Conservation (phyloP, 2,329 filamentous ascomycete genomes). For the Pseudogymnoascus sp. region DNA sequence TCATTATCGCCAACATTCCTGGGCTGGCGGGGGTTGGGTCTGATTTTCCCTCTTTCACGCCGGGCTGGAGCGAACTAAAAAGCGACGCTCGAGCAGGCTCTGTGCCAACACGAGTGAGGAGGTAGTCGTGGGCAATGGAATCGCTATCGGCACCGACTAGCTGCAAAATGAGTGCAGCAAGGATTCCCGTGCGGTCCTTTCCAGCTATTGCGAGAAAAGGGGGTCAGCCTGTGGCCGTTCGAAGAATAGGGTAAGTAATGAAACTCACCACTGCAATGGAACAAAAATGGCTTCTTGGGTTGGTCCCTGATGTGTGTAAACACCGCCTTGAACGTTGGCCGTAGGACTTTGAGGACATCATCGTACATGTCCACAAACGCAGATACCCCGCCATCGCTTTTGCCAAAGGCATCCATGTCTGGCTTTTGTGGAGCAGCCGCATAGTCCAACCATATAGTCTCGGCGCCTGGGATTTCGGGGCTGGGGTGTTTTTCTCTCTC, state of each 20-base stretch:
- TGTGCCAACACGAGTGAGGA: conserved; percentile 45
- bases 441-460: conserved; percentile 37
- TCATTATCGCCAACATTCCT: conserved; percentile 42
- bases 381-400: conserved; percentile 35
- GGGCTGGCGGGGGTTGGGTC: conserved; percentile 29
- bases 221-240: neutral
- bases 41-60: conserved; percentile 28
- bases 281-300: conserved; percentile 36
- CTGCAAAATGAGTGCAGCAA: conserved; percentile 42
- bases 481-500: conserved; percentile 39
- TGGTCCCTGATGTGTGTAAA: conserved; percentile 42
- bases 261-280: conserved; percentile 47
- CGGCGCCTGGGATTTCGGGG: conserved; percentile 36
- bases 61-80: conserved; percentile 34
- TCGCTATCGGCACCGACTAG: conserved; percentile 40
- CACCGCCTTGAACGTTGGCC: conserved; percentile 35
- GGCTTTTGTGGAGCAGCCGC: conserved; percentile 27
- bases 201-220: conserved; percentile 33
- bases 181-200: conserved; percentile 45
- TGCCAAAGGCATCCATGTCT: conserved; percentile 33
- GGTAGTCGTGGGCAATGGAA: conserved; percentile 40
- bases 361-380: conserved; percentile 42
- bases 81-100: conserved; percentile 44
- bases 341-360: conserved; percentile 37
- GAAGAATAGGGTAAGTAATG: neutral